Base-by-base conservation (phyloP, 495 filamentous ascomycete species). In the Penicillium ochrochloron region DNA sequence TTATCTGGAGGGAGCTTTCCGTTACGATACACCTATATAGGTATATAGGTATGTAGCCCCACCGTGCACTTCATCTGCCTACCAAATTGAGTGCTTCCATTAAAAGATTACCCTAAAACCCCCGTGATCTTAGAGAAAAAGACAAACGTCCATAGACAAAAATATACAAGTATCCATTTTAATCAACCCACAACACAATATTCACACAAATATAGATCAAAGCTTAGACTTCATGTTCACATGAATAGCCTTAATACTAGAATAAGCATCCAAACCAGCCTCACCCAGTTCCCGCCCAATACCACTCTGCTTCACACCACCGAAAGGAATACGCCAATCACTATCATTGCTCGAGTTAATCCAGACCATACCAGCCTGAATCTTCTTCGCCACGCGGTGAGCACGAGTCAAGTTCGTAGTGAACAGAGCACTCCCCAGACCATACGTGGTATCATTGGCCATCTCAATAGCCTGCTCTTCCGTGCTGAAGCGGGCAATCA, bases 281-380 rank as follows among this genome's bases (percentile, higher is more conserved):
- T 95, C 90, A 29, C 92, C 92, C 46, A 94, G 75, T 78, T 95
- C 92, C 35, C 93, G 79, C 6, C 94, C 94, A 73, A 97, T 94
- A 56, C 94, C 94, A 70, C 89, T 92, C 82, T 95, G 90, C 84
- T 97, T 97, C 53, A 97, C 90, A 17, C 94, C 94, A 44, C 94
- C 94, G 74, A 96, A 96, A 8, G 91, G 92, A 58, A 95, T 85
- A 33, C 90, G 73, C 67, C 83, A 87, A 70, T 91, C 86, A 17
- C 82, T 86, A 67, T 91, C 88, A 60, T 92, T 88, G 73, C 88
- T 89, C 61, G 86, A 90, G 57, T 86, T 86, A 25, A 86, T 75
- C 54, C 82, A 82, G 8, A 85, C 78, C 83, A 85, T 85, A 33
- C 84, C 84, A 10, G 78, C 76, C 66, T 86, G 74, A 37, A 86